phyloP scores from a whole-genome alignment of 169 alveolate species.

The Cryptosporidium viatorum region DNA sequence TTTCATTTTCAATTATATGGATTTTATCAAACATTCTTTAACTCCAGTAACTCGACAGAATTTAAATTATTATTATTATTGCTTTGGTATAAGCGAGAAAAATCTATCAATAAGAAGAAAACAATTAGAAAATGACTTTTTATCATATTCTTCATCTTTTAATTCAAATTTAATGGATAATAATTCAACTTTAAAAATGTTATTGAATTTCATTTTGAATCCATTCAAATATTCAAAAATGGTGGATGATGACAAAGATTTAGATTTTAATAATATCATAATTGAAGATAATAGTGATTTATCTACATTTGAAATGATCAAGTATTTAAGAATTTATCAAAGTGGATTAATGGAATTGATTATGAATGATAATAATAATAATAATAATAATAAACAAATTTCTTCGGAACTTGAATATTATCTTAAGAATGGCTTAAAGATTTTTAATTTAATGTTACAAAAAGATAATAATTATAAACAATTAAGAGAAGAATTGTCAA shows the following conservation, averaged over 20 bases:
- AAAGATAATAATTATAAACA: constrained; percentile 58
- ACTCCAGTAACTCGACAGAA: constrained; percentile 19
- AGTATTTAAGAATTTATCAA: constrained; percentile 57
- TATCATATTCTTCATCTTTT: background rate
- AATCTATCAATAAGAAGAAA: background rate
- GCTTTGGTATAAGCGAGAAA: too few species aligned
- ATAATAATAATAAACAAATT: background rate
- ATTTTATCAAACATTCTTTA: constrained; percentile 30
- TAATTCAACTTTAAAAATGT: background rate
- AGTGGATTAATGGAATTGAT: constrained; percentile 36
- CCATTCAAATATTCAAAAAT: constrained; percentile 19
- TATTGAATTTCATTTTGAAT: constrained; percentile 19
- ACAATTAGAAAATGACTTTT: background rate
- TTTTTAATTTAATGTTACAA: background rate
- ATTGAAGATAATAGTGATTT: background rate
- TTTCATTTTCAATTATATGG: constrained; percentile 55
- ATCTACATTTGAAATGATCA: constrained; percentile 54
- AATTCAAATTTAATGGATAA: background rate
- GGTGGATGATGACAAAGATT: background rate
- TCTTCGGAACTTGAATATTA: background rate
- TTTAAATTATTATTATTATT: constrained; percentile 15
- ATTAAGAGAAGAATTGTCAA: constrained; percentile 61
- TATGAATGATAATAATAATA: constrained; percentile 8
- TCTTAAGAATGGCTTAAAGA: constrained; percentile 5
- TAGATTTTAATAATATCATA: too few species aligned